A percentile compares a stretch with the other conserved stretches of the same genome.
Conservation (phyloP, 768 basidiomycete species). For the Leucocoprinus birnbaumii region DNA sequence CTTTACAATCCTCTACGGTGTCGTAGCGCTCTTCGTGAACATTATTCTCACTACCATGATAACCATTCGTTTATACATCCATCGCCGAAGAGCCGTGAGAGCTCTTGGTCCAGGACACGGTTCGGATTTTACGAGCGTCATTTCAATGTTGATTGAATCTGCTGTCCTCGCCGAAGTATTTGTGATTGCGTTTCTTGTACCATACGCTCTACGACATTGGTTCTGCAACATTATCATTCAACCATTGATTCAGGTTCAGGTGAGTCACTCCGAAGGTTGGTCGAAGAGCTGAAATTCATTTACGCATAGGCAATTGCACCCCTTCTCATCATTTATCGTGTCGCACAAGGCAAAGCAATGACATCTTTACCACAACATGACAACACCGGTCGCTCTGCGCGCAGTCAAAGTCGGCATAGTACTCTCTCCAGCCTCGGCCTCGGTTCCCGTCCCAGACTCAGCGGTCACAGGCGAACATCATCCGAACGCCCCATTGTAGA, state of each 20-base stretch:
- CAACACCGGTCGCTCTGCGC: background rate
- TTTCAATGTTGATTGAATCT: conserved; percentile 8
- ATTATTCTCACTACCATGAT: conserved; percentile 5
- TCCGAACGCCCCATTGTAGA: background rate
- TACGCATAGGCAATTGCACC: conserved; percentile 14
- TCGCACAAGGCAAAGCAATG: conserved; percentile 19
- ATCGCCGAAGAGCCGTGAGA: background rate
- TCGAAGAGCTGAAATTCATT: no score
- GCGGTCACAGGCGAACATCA: background rate
- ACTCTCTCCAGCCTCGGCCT: background rate
- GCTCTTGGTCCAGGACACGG: conserved; percentile 1
- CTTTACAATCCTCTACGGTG: conserved; percentile 7
- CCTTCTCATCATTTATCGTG: conserved; percentile 18
- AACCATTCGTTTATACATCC: conserved; percentile 1
- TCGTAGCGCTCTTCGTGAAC: conserved; percentile 7
- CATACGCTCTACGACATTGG: conserved; percentile 8
- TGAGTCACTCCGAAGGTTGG: background rate
- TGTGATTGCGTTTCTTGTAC: conserved; percentile 3
- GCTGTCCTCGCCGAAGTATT: conserved; percentile 1
- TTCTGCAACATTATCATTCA: conserved; percentile 7
- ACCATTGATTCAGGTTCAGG: conserved; percentile 6
- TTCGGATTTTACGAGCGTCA: background rate
- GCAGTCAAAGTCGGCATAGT: background rate
- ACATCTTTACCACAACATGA: background rate
- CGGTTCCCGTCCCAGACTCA: no score